Base-by-base conservation (phyloP, 768 basidiomycete genomes). In the Pleurotus salmoneostramineus region DNA sequence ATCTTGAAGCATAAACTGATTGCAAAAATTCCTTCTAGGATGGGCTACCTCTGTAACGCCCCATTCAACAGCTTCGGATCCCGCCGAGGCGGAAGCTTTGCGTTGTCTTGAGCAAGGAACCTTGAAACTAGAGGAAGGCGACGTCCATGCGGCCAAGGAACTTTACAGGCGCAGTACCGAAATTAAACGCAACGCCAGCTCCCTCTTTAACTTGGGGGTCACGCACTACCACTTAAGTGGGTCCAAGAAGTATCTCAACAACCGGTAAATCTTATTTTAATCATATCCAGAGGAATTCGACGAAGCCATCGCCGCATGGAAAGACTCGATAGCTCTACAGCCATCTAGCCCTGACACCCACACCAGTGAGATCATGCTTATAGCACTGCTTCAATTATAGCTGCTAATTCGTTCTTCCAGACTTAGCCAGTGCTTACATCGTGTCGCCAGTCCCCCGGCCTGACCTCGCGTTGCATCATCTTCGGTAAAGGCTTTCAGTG, bases 351-450 rank as follows among this genome's bases (percentile, higher is more conserved):
- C 93, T 27, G 92, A 94, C 69, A 84, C 91, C 33, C 93, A 95
- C 72, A 93, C 89, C 37, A 94, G 93, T 93, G 70, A 61, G 83
- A 76, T 49, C 64, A 62, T 56, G 50, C 6, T 36, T 47, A 6
- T 21, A 32, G 32, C n/a, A 45, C 44, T 12, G 7, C 17, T 14
- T 14, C n/a, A 7, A 32, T 45, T 21, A 40, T 10, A 50, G 11
- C 36, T 31, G 8, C 27, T 14, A n/a, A 10, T 1, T 27, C 21
- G 21, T 27, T 27, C 15, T 42, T 21, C n/a, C 65, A 94, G 91
- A 94, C 74, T 77, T 94, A 49, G 92, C 93, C 54, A 93, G 89
- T 69, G 92, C 92, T 64, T 94, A 93, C 73, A 88, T 94, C 66
- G 85, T 92, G 66, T 90, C 89, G 56, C 77, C 82, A 71, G 81